A percentile compares a stretch with the other conserved stretches of the same genome.
phyloP scores from a whole-genome alignment of 73 alveolate genomes.

The Uronychia binucleata region DNA sequence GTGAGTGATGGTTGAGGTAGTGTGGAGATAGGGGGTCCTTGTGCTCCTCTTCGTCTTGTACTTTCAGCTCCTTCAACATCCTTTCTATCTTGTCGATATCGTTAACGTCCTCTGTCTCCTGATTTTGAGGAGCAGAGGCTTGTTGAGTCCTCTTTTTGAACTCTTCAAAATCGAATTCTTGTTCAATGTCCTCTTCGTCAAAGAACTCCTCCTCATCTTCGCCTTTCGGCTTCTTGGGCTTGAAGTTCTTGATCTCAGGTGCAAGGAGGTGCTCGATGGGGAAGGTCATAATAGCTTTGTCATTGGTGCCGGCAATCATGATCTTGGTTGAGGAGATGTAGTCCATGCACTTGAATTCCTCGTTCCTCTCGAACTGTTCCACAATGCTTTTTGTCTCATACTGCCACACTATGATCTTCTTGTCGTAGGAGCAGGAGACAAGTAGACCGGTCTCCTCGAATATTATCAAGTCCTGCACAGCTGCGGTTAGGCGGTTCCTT shows the following conservation, averaged over 20 bases:
- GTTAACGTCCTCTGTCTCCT: slow-evolving; percentile 30
- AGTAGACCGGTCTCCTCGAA: slow-evolving; percentile 82
- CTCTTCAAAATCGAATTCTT: background rate
- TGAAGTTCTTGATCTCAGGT: slow-evolving; percentile 22
- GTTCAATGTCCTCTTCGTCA: slow-evolving; percentile 30
- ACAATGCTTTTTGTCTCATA: slow-evolving; percentile 35
- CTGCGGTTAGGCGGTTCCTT: background rate
- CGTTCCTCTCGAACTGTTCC: slow-evolving; percentile 68
- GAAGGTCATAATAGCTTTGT: slow-evolving; percentile 66
- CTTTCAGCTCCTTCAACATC: slow-evolving; percentile 25
- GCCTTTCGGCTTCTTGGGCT: slow-evolving; percentile 3
- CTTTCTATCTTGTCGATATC: slow-evolving; percentile 50
- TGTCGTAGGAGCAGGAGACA: slow-evolving; percentile 74
- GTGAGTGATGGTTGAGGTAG: too few relatives aligned
- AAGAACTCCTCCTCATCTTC: background rate
- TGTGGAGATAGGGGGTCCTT: too few relatives aligned
- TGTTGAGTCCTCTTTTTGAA: slow-evolving; percentile 19
- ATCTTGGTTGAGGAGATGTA: slow-evolving; percentile 67
- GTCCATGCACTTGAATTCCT: slow-evolving; percentile 79
- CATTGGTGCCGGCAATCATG: slow-evolving; percentile 86
- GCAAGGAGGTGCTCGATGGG: slow-evolving; percentile 59
- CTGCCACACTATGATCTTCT: slow-evolving; percentile 75
- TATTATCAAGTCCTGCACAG: slow-evolving; percentile 61
- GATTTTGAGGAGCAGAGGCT: slow-evolving; percentile 6
- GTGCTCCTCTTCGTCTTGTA: slow-evolving; percentile 35